Evolutionary conservation across 2,329 filamentous ascomycete genomes (phyloP), one percentile per base, ranked within the genome.

Genomic region (Monilinia fructigena): DNA sequence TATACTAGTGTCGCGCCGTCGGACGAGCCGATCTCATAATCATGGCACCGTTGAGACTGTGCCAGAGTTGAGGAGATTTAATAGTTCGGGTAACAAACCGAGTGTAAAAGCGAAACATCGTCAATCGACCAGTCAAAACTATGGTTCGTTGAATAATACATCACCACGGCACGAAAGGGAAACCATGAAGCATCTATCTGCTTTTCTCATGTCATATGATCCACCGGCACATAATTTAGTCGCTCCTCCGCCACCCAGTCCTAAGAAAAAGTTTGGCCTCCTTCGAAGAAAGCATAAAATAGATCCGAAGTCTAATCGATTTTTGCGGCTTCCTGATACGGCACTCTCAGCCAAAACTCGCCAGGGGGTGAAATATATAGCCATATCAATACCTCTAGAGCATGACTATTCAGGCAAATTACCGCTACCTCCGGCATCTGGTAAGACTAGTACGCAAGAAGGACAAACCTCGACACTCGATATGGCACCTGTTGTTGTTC

Each of bases 361-460:
- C 8, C 80, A 78, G 3, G 85, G 85, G 1, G 79, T 85, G 72
- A 79, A 83, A 5, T 82, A 87, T 70, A 86, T 88, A 69, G 83
- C 85, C 67, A 87, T 87, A 62, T 86, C 85, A 0, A 86, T 87
- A 55, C 85, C 85, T 1, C 67, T 82, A 16, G 80, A 85, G 69
- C 77, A 83, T 66, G 80, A 79, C 6, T 79, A 83, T 28, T 75
- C 82, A 54, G 78, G 3, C 69, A 73, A 55, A 23, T 6, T 47
- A 6, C 45, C 20, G 12, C 42, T n/a, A 28, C 42, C 31, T 35
- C 45, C 53, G 3, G 20, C 58, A 40, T 26, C 45, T 50, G 14
- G 47, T 31, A 28, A 61, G 31, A n/a, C 45, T 50, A 8, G 47
- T 42, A 65, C 68, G 11, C 61, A 66, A 53, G 59, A 56, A 72